phyloP scores from a whole-genome alignment of 441 rosid genomes.

The Erysimum pusillum region DNA sequence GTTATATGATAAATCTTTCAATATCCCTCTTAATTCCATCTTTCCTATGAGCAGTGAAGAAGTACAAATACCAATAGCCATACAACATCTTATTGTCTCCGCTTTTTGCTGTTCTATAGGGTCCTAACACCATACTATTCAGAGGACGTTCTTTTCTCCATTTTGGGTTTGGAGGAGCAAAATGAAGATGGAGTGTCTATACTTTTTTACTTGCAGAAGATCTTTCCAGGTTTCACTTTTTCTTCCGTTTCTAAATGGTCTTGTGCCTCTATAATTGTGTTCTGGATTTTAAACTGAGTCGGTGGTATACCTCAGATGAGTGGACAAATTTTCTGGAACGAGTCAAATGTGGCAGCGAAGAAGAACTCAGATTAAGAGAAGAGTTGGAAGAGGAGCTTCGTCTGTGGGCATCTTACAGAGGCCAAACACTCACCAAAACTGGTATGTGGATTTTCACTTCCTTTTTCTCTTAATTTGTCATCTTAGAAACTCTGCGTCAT shows the following conservation, averaged over 20 bases:
- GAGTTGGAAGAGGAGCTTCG: constrained; percentile 66
- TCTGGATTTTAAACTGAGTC: constrained; percentile 23
- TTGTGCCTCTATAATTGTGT: not conserved
- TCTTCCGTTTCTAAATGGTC: constrained; percentile 14
- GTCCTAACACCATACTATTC: constrained; percentile 75
- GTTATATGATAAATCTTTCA: constrained; percentile 10
- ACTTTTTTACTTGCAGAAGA: constrained; percentile 77
- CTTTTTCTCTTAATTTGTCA: constrained; percentile 56
- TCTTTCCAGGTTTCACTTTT: constrained; percentile 67
- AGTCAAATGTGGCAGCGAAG: constrained; percentile 54
- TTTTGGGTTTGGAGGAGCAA: constrained; percentile 56
- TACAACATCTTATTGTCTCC: not conserved
- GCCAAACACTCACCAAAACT: constrained; percentile 80
- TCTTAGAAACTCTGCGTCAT: constrained; percentile 45
- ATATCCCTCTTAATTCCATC: not conserved
- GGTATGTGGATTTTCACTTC: constrained; percentile 51
- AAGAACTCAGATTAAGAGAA: constrained; percentile 56
- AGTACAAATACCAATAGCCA: constrained; percentile 3
- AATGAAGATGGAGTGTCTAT: constrained; percentile 84
- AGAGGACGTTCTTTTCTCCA: constrained; percentile 73
- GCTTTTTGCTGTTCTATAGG: constrained; percentile 48
- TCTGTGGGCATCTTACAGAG: constrained; percentile 83
- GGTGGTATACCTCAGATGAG: constrained; percentile 58
- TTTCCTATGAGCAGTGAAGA: not conserved
- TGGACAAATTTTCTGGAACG: constrained; percentile 80